Percentiles rank a stretch among this genome's conserved stretches.
phyloP scores from a whole-genome alignment of 2,329 filamentous ascomycete species.

The Apiospora saccharicola region DNA sequence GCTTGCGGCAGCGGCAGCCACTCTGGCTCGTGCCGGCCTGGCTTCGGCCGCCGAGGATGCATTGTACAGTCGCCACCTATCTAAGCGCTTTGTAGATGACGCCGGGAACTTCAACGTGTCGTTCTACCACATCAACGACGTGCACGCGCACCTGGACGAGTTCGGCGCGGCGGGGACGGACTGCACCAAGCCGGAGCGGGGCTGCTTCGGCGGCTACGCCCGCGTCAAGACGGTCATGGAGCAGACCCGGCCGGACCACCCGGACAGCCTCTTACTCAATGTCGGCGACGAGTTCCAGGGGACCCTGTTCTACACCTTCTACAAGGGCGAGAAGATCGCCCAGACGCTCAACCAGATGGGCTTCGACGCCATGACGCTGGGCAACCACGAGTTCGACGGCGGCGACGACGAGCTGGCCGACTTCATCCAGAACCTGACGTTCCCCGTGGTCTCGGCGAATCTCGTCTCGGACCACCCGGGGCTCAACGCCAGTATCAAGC shows the following conservation, averaged over 20 bases:
- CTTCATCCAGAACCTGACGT: slow-evolving; percentile 69
- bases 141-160: slow-evolving; percentile 72
- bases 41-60: slow-evolving; percentile 52
- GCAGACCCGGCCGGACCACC: slow-evolving; percentile 61
- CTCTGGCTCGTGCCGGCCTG: slow-evolving; percentile 24
- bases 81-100: slow-evolving; percentile 57
- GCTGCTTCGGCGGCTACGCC: slow-evolving; percentile 71
- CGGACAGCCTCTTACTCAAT: slow-evolving; percentile 70
- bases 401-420: slow-evolving; percentile 68
- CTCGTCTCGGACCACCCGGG: slow-evolving; percentile 65
- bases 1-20: slow-evolving; percentile 27
- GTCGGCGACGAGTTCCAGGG: slow-evolving; percentile 76
- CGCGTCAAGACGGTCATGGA: slow-evolving; percentile 69
- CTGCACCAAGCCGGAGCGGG: slow-evolving; percentile 61
- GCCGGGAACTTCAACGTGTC: slow-evolving; percentile 63
- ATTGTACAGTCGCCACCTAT: slow-evolving; percentile 56
- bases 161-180: slow-evolving; percentile 68
- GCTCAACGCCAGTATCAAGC: slow-evolving; percentile 69
- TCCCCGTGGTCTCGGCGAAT: slow-evolving; percentile 70
- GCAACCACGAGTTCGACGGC: slow-evolving; percentile 73
- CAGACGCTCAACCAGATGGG: slow-evolving; percentile 69
- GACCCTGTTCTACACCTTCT: slow-evolving; percentile 72
- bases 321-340: slow-evolving; percentile 72
- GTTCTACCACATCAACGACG: slow-evolving; percentile 75
- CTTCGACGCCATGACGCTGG: slow-evolving; percentile 73